Conservation (phyloP, 768 basidiomycete species). For the Macrolepiota fuliginosa region DNA sequence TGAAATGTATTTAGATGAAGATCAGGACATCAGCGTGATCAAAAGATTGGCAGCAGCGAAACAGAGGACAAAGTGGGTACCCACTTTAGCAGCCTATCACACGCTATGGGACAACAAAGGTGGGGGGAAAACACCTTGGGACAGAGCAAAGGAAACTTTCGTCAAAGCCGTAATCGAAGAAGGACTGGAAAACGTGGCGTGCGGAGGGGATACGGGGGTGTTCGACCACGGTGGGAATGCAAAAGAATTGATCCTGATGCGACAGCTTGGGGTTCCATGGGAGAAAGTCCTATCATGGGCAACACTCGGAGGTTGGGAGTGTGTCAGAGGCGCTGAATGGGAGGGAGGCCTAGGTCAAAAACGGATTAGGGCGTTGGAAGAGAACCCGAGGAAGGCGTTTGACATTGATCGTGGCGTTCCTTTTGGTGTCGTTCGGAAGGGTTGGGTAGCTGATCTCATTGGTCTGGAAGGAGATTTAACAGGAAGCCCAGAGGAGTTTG, state of each 20-base stretch:
- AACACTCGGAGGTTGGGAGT: slow-evolving; percentile 59
- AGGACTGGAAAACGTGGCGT: slow-evolving; percentile 48
- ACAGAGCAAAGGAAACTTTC: slow-evolving; percentile 38
- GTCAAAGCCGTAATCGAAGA: slow-evolving; percentile 30
- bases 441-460: slow-evolving; percentile 55
- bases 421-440: slow-evolving; percentile 50
- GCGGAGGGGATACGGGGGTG: slow-evolving; percentile 65
- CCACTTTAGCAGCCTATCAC: slow-evolving; percentile 54
- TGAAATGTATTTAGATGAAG: slow-evolving; percentile 23
- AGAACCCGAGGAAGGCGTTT: slow-evolving; percentile 5
- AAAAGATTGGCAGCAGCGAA: slow-evolving; percentile 22
- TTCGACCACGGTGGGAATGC: slow-evolving; percentile 63
- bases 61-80: slow-evolving; percentile 47
- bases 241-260: slow-evolving; percentile 62
- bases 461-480: slow-evolving; percentile 37
- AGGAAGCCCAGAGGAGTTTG: slow-evolving; percentile 33
- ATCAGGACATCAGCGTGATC: slow-evolving; percentile 21
- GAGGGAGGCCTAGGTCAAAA: slow-evolving; percentile 26
- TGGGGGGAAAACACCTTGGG: slow-evolving; percentile 32
- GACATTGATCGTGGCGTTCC: slow-evolving; percentile 50
- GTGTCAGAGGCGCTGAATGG: slow-evolving; percentile 46
- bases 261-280: slow-evolving; percentile 51
- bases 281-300: slow-evolving; percentile 53
- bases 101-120: slow-evolving; percentile 22
- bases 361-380: neutral